Evolutionary conservation across 176 grass and related monocot genomes (phyloP), one percentile per base, ranked within the genome.

Genomic region (Guadua angustifolia): DNA sequence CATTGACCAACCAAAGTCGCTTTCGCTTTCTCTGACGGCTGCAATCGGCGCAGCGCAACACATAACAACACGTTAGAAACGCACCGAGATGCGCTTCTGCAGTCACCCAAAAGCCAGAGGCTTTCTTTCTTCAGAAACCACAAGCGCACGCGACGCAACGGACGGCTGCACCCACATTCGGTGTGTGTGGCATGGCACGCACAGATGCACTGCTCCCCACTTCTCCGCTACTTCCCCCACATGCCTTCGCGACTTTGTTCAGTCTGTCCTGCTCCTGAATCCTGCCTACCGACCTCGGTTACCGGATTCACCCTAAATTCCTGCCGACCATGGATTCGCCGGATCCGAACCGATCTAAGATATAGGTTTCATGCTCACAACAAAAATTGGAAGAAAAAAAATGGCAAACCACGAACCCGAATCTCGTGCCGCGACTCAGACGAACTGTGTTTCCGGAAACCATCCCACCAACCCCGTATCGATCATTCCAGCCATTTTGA

Each of bases 1-100:
- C 66, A 62, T 79, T 86, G 84, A 79, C 75, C 75, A 63, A 50
- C 66, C 21, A 72, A 86, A 86, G 64, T 35, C 66, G 33, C 68
- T 86, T 79, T 86, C 4, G 6, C 84, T 77, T 84, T 86, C n/a
- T 53, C 56, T 73, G 67, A 86, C 68, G 84, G 74, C 74, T 57
- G 73, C 83, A 77, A 7, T 33, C 16, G 13, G 5, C 60, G 60
- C 60, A 61, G 58, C 58, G 22, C 58, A 13, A 26, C 58, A 14
- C 58, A 61, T 5, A 61, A 61, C 58, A 61, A 5, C 22, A 26
- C 11, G 58, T 26, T 61, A 61, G 58, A 26, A 61, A 61, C 11
- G 58, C 24, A 61, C n/a, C 56, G 21, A 24, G 56, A 24, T n/a
- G 13, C 46, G 46, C 51, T 53, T 53, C 17, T 53, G 51, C 51